Conservation (phyloP, 225 moss, liverwort and hornwort species). For the Pleurozium schreberi region DNA sequence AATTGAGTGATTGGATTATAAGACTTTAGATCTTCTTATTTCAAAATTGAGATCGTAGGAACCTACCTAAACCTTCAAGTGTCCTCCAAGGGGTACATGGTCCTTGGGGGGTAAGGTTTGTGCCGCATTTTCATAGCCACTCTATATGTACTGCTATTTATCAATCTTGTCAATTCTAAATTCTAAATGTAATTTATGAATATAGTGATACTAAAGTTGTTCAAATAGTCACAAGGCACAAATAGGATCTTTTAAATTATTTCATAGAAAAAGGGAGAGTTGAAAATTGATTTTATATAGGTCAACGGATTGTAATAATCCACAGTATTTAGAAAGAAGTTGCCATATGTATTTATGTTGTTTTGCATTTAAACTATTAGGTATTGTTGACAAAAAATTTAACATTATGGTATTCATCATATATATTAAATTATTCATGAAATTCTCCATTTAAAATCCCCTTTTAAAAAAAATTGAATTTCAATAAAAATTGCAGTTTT, state of each 20-base stretch:
- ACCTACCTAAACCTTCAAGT: accelerated
- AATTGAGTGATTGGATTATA: not conserved
- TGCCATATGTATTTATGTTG: not conserved
- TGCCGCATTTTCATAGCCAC: not conserved
- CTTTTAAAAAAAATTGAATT: not conserved
- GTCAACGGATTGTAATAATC: not conserved
- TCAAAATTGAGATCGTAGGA: not conserved
- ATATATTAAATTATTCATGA: not conserved
- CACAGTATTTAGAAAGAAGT: not conserved
- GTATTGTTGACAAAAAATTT: not conserved
- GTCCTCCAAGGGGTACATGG: accelerated
- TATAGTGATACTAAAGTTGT: accelerated
- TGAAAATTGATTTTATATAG: not conserved
- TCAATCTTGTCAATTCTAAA: not conserved
- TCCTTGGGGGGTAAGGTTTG: not conserved
- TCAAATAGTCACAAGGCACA: not conserved
- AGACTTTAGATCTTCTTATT: not conserved
- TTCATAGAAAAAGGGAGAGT: not conserved
- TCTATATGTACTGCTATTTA: accelerated
- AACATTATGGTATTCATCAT: not conserved
- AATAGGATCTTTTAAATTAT: not conserved
- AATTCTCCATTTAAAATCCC: not conserved
- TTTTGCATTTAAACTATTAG: not conserved
- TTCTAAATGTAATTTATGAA: not conserved
- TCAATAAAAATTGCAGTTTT: not conserved